Conservation (phyloP, 2,329 filamentous ascomycete genomes). For the Aspergillus sp. region DNA sequence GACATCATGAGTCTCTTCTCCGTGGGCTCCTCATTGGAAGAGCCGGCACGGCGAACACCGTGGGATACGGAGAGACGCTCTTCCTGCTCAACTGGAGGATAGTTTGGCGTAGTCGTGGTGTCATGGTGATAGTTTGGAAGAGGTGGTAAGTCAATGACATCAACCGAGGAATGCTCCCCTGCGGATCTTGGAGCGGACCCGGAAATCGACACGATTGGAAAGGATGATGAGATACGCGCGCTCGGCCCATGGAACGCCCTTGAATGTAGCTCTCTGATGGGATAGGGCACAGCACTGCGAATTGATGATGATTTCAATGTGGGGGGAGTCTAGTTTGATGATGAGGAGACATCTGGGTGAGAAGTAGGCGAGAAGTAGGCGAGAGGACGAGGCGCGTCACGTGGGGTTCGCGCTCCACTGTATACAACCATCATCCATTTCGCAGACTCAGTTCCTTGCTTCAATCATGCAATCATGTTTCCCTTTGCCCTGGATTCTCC, state of each 20-base stretch:
- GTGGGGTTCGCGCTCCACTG: no score
- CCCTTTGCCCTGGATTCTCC: no score
- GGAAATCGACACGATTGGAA: background rate
- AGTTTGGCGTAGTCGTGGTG: background rate
- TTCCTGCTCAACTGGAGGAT: background rate
- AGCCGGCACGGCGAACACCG: background rate
- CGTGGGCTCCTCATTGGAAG: background rate
- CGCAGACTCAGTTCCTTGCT: no score
- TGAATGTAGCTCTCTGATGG: background rate
- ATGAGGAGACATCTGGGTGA: background rate
- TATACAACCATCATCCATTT: no score
- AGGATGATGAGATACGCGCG: background rate
- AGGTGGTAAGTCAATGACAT: conserved; percentile 2
- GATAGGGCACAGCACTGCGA: background rate
- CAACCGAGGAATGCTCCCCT: background rate
- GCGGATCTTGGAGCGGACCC: background rate
- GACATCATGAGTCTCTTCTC: background rate
- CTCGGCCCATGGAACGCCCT: background rate
- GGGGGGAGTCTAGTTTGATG: background rate
- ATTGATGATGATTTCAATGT: background rate
- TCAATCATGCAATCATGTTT: no score
- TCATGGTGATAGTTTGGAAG: background rate
- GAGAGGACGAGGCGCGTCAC: no score
- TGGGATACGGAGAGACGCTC: background rate
- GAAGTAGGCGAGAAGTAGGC: no score